phyloP scores from a whole-genome alignment of 495 filamentous ascomycete genomes.

The Aspergillus steynii region DNA sequence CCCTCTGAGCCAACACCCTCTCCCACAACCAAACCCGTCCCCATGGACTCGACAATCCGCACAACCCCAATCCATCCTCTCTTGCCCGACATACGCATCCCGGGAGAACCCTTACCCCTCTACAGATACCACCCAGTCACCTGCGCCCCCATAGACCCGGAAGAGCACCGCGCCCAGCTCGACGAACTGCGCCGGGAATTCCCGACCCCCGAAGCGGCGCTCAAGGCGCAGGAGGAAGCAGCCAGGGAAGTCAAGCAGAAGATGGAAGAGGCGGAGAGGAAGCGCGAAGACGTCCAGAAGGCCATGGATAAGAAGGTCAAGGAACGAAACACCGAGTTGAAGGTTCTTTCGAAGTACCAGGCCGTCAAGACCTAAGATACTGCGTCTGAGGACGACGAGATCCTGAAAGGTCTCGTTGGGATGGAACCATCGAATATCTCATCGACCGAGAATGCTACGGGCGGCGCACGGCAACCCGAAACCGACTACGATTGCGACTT shows the following conservation, averaged over 20 bases:
- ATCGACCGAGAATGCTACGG: too few species aligned
- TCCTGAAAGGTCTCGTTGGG: not conserved
- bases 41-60: slow-evolving; percentile 39
- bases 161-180: slow-evolving; percentile 35
- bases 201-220: slow-evolving; percentile 34
- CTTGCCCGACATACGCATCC: slow-evolving; percentile 42
- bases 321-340: slow-evolving; percentile 47
- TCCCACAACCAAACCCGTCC: slow-evolving; percentile 21
- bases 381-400: not conserved
- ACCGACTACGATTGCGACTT: too few species aligned
- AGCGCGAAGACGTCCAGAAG: slow-evolving; percentile 43
- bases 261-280: slow-evolving; percentile 39
- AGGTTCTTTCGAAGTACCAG: slow-evolving; percentile 47
- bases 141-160: slow-evolving; percentile 34
- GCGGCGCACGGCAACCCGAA: too few species aligned
- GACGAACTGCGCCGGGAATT: slow-evolving; percentile 41
- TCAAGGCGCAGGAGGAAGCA: slow-evolving; percentile 43
- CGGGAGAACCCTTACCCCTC: slow-evolving; percentile 30
- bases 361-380: slow-evolving; percentile 39
- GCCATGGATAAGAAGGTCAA: slow-evolving; percentile 49
- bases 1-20: slow-evolving; percentile 30
- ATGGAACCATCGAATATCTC: not conserved
- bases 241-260: slow-evolving; percentile 42
- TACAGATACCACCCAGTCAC: slow-evolving; percentile 43
- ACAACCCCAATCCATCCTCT: slow-evolving; percentile 44